Conservation (phyloP, 257 asterid genomes). For the Lantana camara region DNA sequence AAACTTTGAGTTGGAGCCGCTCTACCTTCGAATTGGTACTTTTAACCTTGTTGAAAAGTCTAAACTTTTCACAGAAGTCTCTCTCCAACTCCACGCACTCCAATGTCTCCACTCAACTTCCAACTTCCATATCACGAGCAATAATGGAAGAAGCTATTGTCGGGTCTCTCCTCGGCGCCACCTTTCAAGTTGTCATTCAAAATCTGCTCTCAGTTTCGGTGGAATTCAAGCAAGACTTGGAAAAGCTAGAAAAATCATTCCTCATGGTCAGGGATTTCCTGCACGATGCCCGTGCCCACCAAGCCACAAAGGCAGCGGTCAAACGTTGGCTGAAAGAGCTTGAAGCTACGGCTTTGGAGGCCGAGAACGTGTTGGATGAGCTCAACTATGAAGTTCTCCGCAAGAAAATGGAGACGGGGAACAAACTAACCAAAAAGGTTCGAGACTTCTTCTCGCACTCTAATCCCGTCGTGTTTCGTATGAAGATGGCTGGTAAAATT, state of each 20-base stretch:
- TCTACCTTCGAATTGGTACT: too few relatives aligned
- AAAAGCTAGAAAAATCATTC: neutral
- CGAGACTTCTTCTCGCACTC: neutral
- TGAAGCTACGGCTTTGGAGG: conserved; percentile 23
- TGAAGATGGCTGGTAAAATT: conserved; percentile 20
- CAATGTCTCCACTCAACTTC: too few relatives aligned
- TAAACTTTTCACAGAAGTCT: too few relatives aligned
- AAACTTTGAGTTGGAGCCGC: too few relatives aligned
- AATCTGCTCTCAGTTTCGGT: conserved; percentile 6
- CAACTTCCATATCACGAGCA: neutral
- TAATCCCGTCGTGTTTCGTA: neutral
- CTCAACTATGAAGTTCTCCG: conserved; percentile 21
- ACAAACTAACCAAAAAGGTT: conserved; percentile 5
- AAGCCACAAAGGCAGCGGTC: neutral
- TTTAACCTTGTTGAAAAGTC: too few relatives aligned
- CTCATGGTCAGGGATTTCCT: conserved; percentile 6
- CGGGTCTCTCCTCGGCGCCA: conserved; percentile 7
- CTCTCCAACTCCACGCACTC: too few relatives aligned
- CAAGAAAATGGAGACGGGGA: neutral
- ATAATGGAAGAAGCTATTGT: conserved; percentile 10
- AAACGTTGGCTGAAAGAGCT: conserved; percentile 29
- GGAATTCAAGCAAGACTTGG: neutral
- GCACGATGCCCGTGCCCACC: conserved; percentile 22
- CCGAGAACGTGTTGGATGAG: conserved; percentile 34
- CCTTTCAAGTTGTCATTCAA: neutral